Conservation (phyloP, 805 yeast genomes). For the Saturnispora dispora region DNA sequence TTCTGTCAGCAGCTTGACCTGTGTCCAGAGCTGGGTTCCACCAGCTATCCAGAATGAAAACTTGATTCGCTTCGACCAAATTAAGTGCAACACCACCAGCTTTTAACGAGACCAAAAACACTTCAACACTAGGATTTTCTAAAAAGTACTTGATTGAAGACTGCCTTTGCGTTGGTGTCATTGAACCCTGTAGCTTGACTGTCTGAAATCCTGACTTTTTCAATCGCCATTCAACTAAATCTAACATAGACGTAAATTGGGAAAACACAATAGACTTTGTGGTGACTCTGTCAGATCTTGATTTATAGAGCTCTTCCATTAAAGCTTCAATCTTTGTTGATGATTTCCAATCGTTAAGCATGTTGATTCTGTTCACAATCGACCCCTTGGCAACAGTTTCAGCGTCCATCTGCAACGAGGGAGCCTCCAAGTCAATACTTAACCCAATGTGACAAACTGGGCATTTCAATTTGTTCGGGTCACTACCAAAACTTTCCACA, state of each 20-base stretch:
- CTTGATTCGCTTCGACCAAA: conserved; percentile 94
- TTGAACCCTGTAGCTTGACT: conserved; percentile 89
- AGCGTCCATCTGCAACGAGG: conserved; percentile 64
- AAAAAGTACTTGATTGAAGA: conserved; percentile 83
- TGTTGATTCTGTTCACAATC: conserved; percentile 79
- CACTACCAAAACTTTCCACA: conserved; percentile 68
- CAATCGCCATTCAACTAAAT: conserved; percentile 90
- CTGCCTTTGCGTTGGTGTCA: conserved; percentile 94
- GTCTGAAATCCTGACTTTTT: conserved; percentile 92
- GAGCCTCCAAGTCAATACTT: conserved; percentile 82
- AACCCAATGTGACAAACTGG: conserved; percentile 95
- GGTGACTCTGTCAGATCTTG: conserved; percentile 79
- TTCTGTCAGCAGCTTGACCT: conserved; percentile 93
- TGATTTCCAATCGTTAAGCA: conserved; percentile 86
- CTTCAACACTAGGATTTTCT: conserved; percentile 89
- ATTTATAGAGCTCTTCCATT: conserved; percentile 82
- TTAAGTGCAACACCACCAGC: conserved; percentile 99
- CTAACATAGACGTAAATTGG: conserved; percentile 84
- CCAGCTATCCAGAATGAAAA: conserved; percentile 95
- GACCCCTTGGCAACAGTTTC: conserved; percentile 52
- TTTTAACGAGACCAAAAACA: conserved; percentile 85
- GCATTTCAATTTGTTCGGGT: conserved; percentile 54
- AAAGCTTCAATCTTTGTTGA: conserved; percentile 96
- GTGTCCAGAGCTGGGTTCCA: conserved; percentile 99
- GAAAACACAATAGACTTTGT: conserved; percentile 95